phyloP scores from a whole-genome alignment of 805 yeast species.

The Brettanomyces anomalus region DNA sequence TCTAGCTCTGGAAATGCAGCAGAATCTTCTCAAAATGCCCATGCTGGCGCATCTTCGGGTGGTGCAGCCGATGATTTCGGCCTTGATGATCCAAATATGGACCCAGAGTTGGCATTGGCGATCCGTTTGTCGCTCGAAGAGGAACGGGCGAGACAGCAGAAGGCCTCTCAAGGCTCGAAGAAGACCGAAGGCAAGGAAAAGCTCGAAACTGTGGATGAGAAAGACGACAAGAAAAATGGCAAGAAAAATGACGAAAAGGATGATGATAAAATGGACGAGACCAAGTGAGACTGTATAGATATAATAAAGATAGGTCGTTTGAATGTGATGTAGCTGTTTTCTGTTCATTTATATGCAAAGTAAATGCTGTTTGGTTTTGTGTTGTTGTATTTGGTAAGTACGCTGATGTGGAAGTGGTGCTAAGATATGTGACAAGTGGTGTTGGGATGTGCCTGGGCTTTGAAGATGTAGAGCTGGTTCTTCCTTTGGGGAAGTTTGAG shows the following conservation, averaged over 20 bases:
- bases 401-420: no score
- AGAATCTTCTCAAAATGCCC: constrained; percentile 22
- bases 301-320: not conserved
- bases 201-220: constrained; percentile 3
- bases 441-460: no score
- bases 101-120: constrained; percentile 95
- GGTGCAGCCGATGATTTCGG: constrained; percentile 39
- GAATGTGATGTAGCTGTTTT: no score
- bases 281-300: constrained; percentile 1
- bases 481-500: no score
- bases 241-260: constrained; percentile 4
- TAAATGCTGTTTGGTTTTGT: no score
- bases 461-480: no score
- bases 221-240: constrained; percentile 11
- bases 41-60: constrained; percentile 33
- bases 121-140: constrained; percentile 91
- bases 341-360: no score
- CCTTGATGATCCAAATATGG: constrained; percentile 80
- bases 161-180: constrained; percentile 26
- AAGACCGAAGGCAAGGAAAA: constrained; percentile 1
- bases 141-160: constrained; percentile 85
- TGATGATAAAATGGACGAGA: constrained; percentile 7
- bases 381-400: no score
- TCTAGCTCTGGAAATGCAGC: constrained; percentile 28
- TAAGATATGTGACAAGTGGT: no score